Percentiles rank a stretch among this genome's conserved stretches.
Conservation (phyloP, 306 rosid genomes). For the Cyamopsis tetragonoloba region DNA sequence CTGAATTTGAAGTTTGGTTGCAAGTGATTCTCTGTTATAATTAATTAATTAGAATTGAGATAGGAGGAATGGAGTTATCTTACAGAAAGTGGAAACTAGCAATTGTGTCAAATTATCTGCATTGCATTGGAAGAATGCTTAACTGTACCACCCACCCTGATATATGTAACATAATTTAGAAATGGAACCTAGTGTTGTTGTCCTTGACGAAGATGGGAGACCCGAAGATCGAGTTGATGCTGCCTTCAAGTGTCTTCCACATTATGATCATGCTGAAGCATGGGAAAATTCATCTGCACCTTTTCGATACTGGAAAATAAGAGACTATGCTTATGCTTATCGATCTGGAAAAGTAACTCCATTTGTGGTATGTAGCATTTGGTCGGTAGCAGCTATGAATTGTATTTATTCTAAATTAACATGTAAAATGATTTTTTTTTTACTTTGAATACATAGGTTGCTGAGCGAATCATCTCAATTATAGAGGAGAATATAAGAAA, state of each 20-base stretch:
- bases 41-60: slow-evolving; percentile 13
- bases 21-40: neutral
- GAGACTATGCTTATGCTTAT: slow-evolving; percentile 91
- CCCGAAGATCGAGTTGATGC: slow-evolving; percentile 68
- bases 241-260: slow-evolving; percentile 78
- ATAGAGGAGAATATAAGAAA: slow-evolving; percentile 52
- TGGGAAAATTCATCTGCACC: slow-evolving; percentile 38
- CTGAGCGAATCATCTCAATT: slow-evolving; percentile 63
- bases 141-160: neutral
- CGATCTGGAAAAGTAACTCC: slow-evolving; percentile 70
- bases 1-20: neutral
- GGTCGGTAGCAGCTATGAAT: neutral
- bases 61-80: neutral
- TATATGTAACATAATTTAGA: slow-evolving; percentile 46
- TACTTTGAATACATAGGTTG: slow-evolving; percentile 47
- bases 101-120: neutral
- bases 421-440: slow-evolving; percentile 3
- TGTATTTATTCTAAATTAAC: slow-evolving; percentile 13
- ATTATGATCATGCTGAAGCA: slow-evolving; percentile 53
- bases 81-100: neutral
- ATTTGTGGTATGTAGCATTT: slow-evolving; percentile 49
- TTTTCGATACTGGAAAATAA: slow-evolving; percentile 88
- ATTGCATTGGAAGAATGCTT: slow-evolving; percentile 17
- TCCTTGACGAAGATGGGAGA: slow-evolving; percentile 65
- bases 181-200: slow-evolving; percentile 53